Percentiles rank a stretch among this genome's conserved stretches.
phyloP scores from a whole-genome alignment of 163 green algal genomes.

The Volvox carteri region DNA sequence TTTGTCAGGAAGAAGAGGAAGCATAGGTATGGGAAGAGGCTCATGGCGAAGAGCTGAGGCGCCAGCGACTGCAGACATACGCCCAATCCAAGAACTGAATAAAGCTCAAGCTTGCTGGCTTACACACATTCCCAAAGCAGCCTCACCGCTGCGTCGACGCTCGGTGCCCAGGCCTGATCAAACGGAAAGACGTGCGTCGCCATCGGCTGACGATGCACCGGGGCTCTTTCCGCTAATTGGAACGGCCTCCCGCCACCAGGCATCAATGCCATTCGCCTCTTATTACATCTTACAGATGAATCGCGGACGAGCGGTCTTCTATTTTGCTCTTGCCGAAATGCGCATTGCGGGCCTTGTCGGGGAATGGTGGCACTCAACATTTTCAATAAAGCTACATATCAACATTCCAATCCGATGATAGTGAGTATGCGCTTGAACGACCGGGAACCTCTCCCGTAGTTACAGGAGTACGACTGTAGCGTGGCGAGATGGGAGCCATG shows the following conservation, averaged over 20 bases:
- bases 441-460: constrained; percentile 5
- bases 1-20: constrained; percentile 90
- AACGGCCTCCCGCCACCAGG: background rate
- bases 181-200: constrained; percentile 62
- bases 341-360: background rate
- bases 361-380: background rate
- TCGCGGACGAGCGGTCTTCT: background rate
- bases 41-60: constrained; percentile 91
- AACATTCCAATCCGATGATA: background rate
- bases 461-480: constrained; percentile 2
- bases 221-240: background rate
- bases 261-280: background rate
- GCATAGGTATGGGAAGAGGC: constrained; percentile 92
- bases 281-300: background rate
- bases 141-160: constrained; percentile 52
- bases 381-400: background rate
- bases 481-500: constrained; percentile 18
- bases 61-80: constrained; percentile 72
- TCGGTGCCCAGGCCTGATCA: constrained; percentile 66
- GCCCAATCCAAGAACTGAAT: too few relatives aligned
- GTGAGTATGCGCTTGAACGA: too few relatives aligned
- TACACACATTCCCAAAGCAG: background rate
- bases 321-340: background rate
- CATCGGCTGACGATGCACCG: background rate
- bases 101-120: background rate